phyloP scores from a whole-genome alignment of 2,329 filamentous ascomycete species.

The Trichoderma sp. region DNA sequence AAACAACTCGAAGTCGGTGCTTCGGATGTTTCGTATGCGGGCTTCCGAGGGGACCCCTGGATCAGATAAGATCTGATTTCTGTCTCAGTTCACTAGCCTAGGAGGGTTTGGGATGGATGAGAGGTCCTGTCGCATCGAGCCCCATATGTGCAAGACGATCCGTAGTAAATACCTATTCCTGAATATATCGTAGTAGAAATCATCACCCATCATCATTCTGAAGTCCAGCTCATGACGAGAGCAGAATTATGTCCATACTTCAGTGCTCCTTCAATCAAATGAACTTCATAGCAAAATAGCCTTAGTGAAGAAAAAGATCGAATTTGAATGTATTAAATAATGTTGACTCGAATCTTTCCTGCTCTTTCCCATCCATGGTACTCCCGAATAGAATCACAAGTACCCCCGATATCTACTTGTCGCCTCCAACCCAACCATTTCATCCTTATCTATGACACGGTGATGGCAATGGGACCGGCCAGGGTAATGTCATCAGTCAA shows the following conservation, averaged over 20 bases:
- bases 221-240: background rate
- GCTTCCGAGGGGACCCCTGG: background rate
- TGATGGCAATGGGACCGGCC: constrained; percentile 64
- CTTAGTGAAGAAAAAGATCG: constrained; percentile 2
- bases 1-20: background rate
- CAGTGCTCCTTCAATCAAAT: background rate
- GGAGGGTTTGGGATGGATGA: background rate
- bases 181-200: no score
- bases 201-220: no score
- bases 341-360: constrained; percentile 16
- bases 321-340: constrained; percentile 18
- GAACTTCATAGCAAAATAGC: background rate
- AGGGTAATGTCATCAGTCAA: constrained; percentile 66
- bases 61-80: constrained; percentile 5
- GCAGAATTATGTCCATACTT: background rate
- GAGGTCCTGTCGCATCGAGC: background rate
- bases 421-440: background rate
- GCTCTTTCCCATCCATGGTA: background rate
- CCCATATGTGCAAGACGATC: no score
- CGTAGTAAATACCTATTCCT: no score
- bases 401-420: background rate
- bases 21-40: constrained; percentile 21
- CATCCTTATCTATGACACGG: constrained; percentile 37
- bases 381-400: background rate
- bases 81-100: background rate